These are phyloP conservation scores for Fusarium sp. DNA, from an alignment of 2,329 filamentous ascomycete genomes.

Conservation along the genomic window DNA sequence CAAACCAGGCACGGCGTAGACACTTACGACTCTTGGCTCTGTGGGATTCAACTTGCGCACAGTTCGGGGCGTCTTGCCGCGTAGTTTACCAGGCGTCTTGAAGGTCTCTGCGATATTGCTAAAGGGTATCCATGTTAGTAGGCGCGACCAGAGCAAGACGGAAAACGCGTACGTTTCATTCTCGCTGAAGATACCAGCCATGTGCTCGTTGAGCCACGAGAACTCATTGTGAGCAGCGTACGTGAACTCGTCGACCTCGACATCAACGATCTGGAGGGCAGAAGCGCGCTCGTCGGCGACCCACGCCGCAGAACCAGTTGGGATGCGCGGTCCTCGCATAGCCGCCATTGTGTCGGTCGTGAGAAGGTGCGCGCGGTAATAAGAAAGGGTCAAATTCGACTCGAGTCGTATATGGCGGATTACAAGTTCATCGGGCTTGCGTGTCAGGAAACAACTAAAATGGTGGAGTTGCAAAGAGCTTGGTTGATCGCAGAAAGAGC, in stretches of 20 bases:
- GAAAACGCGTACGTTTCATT: conserved; percentile 77
- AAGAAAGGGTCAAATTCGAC: conserved; percentile 25
- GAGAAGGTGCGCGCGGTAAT: conserved; percentile 13
- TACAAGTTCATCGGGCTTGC: conserved; percentile 40
- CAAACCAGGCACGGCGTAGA: conserved; percentile 4
- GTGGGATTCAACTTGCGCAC: conserved; percentile 68
- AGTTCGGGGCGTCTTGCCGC: conserved; percentile 83
- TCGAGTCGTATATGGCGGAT: conserved; percentile 30
- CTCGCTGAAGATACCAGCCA: conserved; percentile 91
- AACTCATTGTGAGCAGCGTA: conserved; percentile 94
- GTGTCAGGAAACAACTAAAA: conserved; percentile 20
- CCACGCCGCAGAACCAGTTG: conserved; percentile 88
- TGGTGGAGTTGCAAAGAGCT: conserved; percentile 31
- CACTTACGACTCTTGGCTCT: conserved; percentile 73
- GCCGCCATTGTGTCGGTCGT: conserved; percentile 52
- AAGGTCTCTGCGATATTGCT: conserved; percentile 96
- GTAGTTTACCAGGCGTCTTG: conserved; percentile 88
- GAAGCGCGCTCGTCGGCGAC: conserved; percentile 85
- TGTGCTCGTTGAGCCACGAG: conserved; percentile 99
- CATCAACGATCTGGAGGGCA: conserved; percentile 77
- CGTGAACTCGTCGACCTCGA: conserved; percentile 92
- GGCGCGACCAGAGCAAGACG: conserved; percentile 1
- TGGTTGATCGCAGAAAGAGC: conserved; percentile 34
- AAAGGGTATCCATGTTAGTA: conserved; percentile 26
- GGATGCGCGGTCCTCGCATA: conserved; percentile 69